Evolutionary conservation across 768 basidiomycete genomes (phyloP).

Genomic region (Leccinum obscurum): DNA sequence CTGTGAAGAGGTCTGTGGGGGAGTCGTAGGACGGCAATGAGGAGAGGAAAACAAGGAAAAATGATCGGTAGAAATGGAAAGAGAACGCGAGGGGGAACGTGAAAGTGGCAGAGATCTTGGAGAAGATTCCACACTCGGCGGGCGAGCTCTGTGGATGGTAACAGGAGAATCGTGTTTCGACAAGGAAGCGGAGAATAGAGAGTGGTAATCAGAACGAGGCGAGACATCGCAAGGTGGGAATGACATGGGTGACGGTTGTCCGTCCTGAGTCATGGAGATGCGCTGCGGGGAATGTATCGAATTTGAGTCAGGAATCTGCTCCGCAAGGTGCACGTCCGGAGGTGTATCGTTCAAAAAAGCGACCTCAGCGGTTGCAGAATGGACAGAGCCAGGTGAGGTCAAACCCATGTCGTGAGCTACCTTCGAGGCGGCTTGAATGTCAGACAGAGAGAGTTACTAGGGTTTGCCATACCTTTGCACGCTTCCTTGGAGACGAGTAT

Average conservation of each 20-base stretch:
- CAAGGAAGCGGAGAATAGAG: constrained; percentile 22
- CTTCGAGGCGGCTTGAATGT: constrained; percentile 22
- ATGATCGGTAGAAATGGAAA: constrained; percentile 17
- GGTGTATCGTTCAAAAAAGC: background rate
- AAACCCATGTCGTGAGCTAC: constrained; percentile 11
- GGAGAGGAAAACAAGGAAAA: constrained; percentile 19
- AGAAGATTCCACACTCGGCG: background rate
- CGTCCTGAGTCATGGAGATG: background rate
- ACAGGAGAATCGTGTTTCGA: background rate
- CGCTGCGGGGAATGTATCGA: background rate
- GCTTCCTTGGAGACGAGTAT: constrained; percentile 36
- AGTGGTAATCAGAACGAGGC: constrained; percentile 12
- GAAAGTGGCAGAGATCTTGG: constrained; percentile 1
- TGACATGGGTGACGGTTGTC: background rate
- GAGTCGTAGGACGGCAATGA: constrained; percentile 13
- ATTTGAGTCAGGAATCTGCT: background rate
- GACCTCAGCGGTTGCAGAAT: background rate
- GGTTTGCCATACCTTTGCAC: constrained; percentile 33
- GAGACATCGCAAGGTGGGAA: constrained; percentile 2
- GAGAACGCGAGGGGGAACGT: constrained; percentile 11
- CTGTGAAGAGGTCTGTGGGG: constrained; percentile 20
- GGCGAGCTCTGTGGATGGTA: background rate
- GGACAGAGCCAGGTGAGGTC: background rate
- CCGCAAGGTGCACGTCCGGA: background rate
- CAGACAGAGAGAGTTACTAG: background rate